Evolutionary conservation across 2,329 filamentous ascomycete species (phyloP).

Genomic region (Aspergillus ruber): DNA sequence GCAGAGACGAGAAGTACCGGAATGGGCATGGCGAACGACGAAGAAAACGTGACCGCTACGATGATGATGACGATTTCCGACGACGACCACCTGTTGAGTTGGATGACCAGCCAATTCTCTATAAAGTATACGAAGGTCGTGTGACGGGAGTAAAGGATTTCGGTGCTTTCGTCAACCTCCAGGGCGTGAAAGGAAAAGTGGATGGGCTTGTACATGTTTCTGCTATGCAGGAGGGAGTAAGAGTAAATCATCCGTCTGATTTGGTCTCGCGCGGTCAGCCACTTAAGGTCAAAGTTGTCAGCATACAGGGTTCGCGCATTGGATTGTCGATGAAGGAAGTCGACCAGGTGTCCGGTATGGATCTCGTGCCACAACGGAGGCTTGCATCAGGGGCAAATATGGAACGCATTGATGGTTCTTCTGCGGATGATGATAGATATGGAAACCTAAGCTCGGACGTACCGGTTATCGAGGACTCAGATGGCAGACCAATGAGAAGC

Average conservation of each 20-base stretch:
- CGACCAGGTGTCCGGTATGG: constrained; percentile 79
- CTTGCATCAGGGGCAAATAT: constrained; percentile 88
- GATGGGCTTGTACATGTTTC: constrained; percentile 94
- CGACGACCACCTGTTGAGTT: constrained; percentile 64
- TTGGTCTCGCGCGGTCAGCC: constrained; percentile 71
- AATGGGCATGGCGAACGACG: constrained; percentile 41
- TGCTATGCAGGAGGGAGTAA: constrained; percentile 72
- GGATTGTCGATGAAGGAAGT: constrained; percentile 97
- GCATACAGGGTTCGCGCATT: constrained; percentile 72
- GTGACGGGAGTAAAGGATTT: constrained; percentile 94
- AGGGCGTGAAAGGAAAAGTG: constrained; percentile 77
- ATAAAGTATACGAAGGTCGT: constrained; percentile 84
- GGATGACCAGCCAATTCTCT: constrained; percentile 72
- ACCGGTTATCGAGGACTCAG: constrained; percentile 58
- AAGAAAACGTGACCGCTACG: constrained; percentile 32
- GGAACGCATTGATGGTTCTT: constrained; percentile 63
- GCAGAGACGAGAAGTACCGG: constrained; percentile 31
- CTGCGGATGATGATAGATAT: constrained; percentile 53
- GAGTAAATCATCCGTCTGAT: constrained; percentile 89
- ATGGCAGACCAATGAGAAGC: constrained; percentile 52
- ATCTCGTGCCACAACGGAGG: constrained; percentile 69
- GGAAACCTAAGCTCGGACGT: constrained; percentile 48
- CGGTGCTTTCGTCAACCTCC: constrained; percentile 89
- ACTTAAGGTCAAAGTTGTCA: constrained; percentile 89
- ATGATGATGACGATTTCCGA: constrained; percentile 55